These are phyloP conservation scores for Trichoderma aggressivum DNA, from an alignment of 2,329 filamentous ascomycete species.

Conservation along the genomic window DNA sequence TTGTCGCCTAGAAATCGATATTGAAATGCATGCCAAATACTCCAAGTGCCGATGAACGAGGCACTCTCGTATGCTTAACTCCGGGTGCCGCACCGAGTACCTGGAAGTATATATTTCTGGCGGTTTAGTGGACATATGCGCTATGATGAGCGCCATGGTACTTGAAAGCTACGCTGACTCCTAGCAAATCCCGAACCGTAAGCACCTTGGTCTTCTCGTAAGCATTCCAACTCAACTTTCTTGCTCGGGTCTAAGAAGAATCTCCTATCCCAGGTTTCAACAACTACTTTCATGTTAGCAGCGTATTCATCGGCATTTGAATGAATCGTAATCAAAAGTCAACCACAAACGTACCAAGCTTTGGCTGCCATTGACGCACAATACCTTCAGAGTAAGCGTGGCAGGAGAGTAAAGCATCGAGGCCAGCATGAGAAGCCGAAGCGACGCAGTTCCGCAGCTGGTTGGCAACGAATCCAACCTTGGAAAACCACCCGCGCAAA, in stretches of 20 bases:
- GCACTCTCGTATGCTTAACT: background rate
- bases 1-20: background rate
- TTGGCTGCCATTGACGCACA: background rate
- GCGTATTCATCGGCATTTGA: background rate
- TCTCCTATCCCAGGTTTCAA: background rate
- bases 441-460: background rate
- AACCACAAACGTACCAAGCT: background rate
- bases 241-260: background rate
- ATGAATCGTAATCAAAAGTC: background rate
- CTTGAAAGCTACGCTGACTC: background rate
- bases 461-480: background rate
- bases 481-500: background rate
- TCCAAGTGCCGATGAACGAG: background rate
- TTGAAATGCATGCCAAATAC: background rate
- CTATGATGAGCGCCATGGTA: background rate
- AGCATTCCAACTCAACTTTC: background rate
- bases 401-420: background rate
- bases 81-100: background rate
- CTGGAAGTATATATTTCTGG: background rate
- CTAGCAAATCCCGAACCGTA: background rate
- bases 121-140: accelerated
- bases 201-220: background rate
- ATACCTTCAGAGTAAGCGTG: background rate
- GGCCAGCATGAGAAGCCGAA: background rate
- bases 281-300: background rate